Conservation (phyloP, 2,329 filamentous ascomycete species). For the Pyricularia pennisetigena region DNA sequence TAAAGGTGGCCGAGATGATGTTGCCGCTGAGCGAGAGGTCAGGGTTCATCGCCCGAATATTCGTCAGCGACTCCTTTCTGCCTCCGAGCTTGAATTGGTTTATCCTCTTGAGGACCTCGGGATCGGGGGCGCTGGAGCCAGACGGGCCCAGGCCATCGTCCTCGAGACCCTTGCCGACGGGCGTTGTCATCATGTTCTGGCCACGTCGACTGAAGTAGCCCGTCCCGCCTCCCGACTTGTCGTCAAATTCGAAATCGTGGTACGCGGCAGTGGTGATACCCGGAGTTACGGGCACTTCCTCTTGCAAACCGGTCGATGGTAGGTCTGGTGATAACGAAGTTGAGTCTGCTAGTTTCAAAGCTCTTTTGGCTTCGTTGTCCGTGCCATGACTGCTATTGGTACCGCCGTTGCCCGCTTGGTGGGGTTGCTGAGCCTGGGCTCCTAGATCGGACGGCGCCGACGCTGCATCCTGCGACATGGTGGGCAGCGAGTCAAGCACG, state of each 20-base stretch:
- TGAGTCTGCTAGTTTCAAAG: neutral
- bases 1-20: slow-evolving; percentile 57
- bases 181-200: slow-evolving; percentile 1
- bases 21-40: slow-evolving; percentile 51
- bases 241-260: slow-evolving; percentile 8
- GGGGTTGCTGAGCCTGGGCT: slow-evolving; percentile 1
- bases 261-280: slow-evolving; percentile 7
- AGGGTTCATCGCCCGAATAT: slow-evolving; percentile 46
- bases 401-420: neutral
- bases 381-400: neutral
- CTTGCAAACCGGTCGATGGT: neutral
- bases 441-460: slow-evolving; percentile 2
- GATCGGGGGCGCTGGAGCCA: slow-evolving; percentile 21
- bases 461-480: slow-evolving; percentile 1
- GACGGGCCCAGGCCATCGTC: slow-evolving; percentile 17
- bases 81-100: slow-evolving; percentile 31
- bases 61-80: slow-evolving; percentile 39
- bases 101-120: slow-evolving; percentile 25
- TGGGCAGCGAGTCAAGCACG: neutral
- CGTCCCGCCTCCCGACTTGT: slow-evolving; percentile 7
- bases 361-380: neutral
- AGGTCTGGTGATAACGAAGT: neutral
- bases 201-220: neutral
- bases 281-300: slow-evolving; percentile 3
- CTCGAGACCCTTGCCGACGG: slow-evolving; percentile 3